Evolutionary conservation across 2,329 filamentous ascomycete species (phyloP), one percentile per base, ranked within the genome.

Genomic region (Aspergillus sclerotialis): DNA sequence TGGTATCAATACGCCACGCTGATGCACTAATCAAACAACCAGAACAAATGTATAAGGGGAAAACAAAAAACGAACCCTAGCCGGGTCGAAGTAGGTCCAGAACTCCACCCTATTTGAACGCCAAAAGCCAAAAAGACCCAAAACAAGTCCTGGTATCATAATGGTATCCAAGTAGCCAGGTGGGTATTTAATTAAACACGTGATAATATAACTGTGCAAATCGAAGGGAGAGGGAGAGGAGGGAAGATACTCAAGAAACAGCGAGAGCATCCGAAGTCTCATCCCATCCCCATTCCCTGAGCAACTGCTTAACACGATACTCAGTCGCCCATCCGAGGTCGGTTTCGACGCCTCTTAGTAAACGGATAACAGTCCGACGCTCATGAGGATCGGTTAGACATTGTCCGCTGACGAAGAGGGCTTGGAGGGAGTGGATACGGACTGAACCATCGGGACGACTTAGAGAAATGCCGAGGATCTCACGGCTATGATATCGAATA

Each of bases 281-380:
- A n/a, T 52, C 40, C 55, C 55, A 59, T 7, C 53, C 59, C 63
- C 63, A 65, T 36, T 63, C 58, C 33, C 53, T 51, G 25, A 65
- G 43, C 41, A 80, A 53, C 43, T 76, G 69, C 40, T 70, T 60
- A 16, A 76, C 70, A 24, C 77, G 67, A 53, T 80, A 79, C 45
- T 76, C 67, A 30, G 78, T 80, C 3, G 75, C 73, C 70, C 76
- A 80, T 2, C 78, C 79, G 21, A 79, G 67, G 46, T 82, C 78
- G n/a, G 56, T 60, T 53, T 82, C 77, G 17, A 82, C 72, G 8
- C 69, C 74, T 16, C 67, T 61, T 13, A 83, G 56, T 24, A 82
- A 51, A 9, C 68, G 63, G 24, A 82, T 46, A 7, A 81, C 67
- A 2, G 73, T 64, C 23, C 68, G 58, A 11, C 76, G 70, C 54